Percentiles rank a stretch among this genome's conserved stretches.
These are phyloP conservation scores for Pseudopithomyces maydicus DNA, from an alignment of 2,329 filamentous ascomycete genomes.

Conservation along the genomic window DNA sequence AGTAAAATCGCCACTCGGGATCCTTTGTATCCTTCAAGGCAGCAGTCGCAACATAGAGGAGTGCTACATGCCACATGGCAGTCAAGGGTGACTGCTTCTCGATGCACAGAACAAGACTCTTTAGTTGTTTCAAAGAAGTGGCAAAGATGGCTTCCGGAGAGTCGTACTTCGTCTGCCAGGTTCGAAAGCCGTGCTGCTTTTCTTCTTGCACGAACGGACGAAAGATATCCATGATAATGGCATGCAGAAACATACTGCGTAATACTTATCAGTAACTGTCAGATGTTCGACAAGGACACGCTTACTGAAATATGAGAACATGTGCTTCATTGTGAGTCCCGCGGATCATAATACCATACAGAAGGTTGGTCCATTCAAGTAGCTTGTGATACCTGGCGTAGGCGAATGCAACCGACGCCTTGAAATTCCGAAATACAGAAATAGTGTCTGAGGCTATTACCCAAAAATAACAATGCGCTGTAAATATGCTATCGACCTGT, in stretches of 20 bases:
- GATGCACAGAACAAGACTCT: neutral
- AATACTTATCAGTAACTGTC: neutral
- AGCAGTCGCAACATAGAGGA: neutral
- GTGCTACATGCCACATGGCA: neutral
- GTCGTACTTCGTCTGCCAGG: neutral
- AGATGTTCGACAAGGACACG: neutral
- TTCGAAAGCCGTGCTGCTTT: neutral
- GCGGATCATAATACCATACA: neutral
- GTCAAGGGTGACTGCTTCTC: neutral
- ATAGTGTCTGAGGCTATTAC: neutral
- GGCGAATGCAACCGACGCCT: neutral
- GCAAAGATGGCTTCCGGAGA: neutral
- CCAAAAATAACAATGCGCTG: neutral
- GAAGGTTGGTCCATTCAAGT: neutral
- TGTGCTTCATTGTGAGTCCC: neutral
- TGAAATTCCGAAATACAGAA: neutral
- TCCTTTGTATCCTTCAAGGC: neutral
- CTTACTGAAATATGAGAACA: neutral
- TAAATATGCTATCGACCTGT: neutral
- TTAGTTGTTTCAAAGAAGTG: neutral
- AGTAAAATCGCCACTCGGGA: neutral
- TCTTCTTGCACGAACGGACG: conserved; percentile 1
- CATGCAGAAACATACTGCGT: neutral
- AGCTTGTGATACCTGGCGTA: neutral
- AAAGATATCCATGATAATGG: conserved; percentile 3